A percentile compares a stretch with the other conserved stretches of the same genome.
Evolutionary conservation across 1,139 yeast genomes (phyloP).

Genomic region (Pichia sp.): DNA sequence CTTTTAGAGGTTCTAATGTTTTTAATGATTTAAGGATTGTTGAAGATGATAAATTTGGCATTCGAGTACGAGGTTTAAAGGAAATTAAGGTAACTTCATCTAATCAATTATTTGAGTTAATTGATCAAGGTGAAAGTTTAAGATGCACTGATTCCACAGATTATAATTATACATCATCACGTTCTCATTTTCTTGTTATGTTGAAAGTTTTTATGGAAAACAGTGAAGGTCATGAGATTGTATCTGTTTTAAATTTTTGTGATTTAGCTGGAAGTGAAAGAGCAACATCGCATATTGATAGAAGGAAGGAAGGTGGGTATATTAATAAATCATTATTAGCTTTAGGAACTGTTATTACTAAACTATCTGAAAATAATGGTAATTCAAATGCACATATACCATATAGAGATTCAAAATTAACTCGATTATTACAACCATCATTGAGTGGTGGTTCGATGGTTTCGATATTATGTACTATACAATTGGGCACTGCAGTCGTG

Average conservation of each 20-base stretch:
- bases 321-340: constrained; percentile 88
- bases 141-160: constrained; percentile 87
- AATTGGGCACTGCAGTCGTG: constrained; percentile 50
- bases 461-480: constrained; percentile 83
- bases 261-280: constrained; percentile 96
- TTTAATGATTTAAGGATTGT: constrained; percentile 57
- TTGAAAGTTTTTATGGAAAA: constrained; percentile 20
- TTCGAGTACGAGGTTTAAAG: constrained; percentile 68
- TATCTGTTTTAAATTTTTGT: constrained; percentile 75
- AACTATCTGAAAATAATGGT: constrained; percentile 48
- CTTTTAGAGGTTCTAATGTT: neutral
- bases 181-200: constrained; percentile 63
- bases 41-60: constrained; percentile 70
- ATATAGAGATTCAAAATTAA: constrained; percentile 85
- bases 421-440: constrained; percentile 85
- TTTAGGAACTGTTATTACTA: constrained; percentile 80
- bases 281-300: constrained; percentile 73
- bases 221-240: constrained; percentile 30
- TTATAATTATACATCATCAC: constrained; percentile 74
- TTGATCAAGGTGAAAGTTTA: constrained; percentile 63
- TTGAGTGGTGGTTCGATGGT: constrained; percentile 82
- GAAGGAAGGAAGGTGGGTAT: constrained; percentile 88
- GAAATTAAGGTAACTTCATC: constrained; percentile 53
- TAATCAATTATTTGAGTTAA: constrained; percentile 54
- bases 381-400: constrained; percentile 53